Evolutionary conservation across 108 stramenopile genomes (phyloP).

Genomic region (Skeletonema tropicum): DNA sequence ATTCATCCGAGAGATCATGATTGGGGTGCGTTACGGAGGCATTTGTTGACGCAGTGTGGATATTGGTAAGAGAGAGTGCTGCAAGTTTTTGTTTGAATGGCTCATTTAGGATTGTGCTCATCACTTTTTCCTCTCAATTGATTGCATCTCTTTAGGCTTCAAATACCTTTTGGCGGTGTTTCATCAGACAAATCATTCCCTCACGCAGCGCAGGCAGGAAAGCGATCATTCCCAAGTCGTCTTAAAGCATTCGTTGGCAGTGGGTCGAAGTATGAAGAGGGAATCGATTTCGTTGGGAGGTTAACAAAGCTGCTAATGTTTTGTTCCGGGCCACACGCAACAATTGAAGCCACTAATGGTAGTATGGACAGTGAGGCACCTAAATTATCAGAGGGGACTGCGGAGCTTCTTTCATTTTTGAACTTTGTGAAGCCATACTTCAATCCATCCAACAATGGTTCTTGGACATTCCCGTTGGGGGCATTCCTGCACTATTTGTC

Average conservation of each 20-base stretch:
- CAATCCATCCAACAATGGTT: constrained; percentile 88
- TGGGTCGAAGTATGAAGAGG: constrained; percentile 78
- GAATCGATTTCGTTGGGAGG: constrained; percentile 85
- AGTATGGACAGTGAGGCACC: not conserved
- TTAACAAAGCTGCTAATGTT: constrained; percentile 80
- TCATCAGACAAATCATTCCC: constrained; percentile 80
- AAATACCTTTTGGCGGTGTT: constrained; percentile 80
- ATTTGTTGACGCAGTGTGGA: constrained; percentile 69
- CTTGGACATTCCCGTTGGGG: constrained; percentile 89
- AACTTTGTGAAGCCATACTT: constrained; percentile 87
- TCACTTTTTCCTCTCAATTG: not conserved
- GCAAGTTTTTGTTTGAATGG: too few relatives aligned
- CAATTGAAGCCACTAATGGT: not conserved
- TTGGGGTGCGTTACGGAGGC: constrained; percentile 75
- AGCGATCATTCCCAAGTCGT: constrained; percentile 65
- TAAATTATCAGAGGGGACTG: constrained; percentile 71
- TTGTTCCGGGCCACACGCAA: constrained; percentile 54
- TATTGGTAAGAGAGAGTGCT: constrained; percentile 61
- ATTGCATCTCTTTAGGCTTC: constrained; percentile 37
- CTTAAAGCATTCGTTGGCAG: constrained; percentile 78
- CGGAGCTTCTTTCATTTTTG: constrained; percentile 78
- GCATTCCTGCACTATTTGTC: constrained; percentile 87
- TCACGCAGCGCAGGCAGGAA: constrained; percentile 57
- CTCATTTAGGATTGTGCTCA: not conserved
- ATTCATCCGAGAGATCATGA: constrained; percentile 56